phyloP scores from a whole-genome alignment of 2,329 filamentous ascomycete genomes.

The Alternaria hordeiaustralica region DNA sequence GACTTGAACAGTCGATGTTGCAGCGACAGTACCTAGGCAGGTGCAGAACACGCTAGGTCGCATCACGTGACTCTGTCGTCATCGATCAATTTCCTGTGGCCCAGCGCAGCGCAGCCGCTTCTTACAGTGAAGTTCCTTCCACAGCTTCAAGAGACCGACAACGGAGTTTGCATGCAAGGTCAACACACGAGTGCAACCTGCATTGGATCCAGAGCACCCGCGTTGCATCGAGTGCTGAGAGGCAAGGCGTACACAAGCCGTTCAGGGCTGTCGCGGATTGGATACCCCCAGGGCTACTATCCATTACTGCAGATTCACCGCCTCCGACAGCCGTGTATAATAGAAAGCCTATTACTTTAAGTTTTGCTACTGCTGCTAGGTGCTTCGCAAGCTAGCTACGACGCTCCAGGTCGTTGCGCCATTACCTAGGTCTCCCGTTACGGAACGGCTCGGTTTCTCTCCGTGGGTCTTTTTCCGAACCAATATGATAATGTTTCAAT shows the following conservation, averaged over 20 bases:
- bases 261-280: background rate
- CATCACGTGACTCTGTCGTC: background rate
- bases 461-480: background rate
- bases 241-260: background rate
- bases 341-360: background rate
- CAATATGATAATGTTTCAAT: background rate
- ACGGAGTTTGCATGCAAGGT: background rate
- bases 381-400: background rate
- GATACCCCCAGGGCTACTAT: background rate
- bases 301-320: background rate
- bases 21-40: background rate
- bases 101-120: background rate
- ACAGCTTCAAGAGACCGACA: background rate
- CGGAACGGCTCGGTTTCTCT: background rate
- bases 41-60: background rate
- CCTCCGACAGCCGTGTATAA: background rate
- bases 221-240: background rate
- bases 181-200: background rate
- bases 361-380: background rate
- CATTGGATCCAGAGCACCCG: background rate
- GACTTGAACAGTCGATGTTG: background rate
- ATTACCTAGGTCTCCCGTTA: background rate
- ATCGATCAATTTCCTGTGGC: background rate
- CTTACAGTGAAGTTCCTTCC: background rate
- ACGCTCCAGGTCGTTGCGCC: background rate